Base-by-base conservation (phyloP, 192 early-diverging fungal genomes). In the Lobosporangium transversale region DNA sequence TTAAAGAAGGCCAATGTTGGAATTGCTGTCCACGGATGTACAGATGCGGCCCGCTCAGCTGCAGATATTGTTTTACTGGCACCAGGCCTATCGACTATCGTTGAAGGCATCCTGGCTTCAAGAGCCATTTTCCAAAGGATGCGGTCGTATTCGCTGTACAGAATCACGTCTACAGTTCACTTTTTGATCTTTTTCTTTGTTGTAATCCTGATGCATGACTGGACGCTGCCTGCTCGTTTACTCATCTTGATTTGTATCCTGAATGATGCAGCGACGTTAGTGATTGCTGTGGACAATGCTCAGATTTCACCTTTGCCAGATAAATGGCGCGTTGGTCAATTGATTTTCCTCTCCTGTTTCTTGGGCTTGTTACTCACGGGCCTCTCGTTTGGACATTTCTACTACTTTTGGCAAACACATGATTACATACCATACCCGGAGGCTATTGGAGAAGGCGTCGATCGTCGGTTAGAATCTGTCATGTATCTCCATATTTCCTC, bases 1-100 rank as follows among this genome's bases (percentile, higher is more conserved):
- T 59, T 94, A 27, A 92, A 92, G 79, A 92, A 93, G 75, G 89
- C 91, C 50, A 89, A 92, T 78, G 91, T 93, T 32, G 92, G 92
- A 40, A 93, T 93, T 66, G 92, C 92, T 35, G 89, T 93, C 27
- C 76, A 89, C 21, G 90, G 90, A 36, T 88, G 89, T 57, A 93
- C 92, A 2, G 92, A 93, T 62, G 90, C 90, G 42, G 92, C 92
- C 8, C 84, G 89, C 30, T 89, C 89, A 23, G 90, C 92, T 8
- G 85, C 92, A n/a, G 92, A 93, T 68, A 91, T 93, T 55, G 91
- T 93, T 3, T 61, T 93, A 30, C 68, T 92, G 20, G 83, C 85
- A 5, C 68, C 85, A 24, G 90, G 90, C 29, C 71, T 93, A 8
- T 87, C 89, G 4, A 91, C 92, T 11, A 93, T 93, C 47, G 89